Percentiles rank a stretch among this genome's conserved stretches.
phyloP scores from a whole-genome alignment of 257 asterid species.

The Solanum tacnaense region DNA sequence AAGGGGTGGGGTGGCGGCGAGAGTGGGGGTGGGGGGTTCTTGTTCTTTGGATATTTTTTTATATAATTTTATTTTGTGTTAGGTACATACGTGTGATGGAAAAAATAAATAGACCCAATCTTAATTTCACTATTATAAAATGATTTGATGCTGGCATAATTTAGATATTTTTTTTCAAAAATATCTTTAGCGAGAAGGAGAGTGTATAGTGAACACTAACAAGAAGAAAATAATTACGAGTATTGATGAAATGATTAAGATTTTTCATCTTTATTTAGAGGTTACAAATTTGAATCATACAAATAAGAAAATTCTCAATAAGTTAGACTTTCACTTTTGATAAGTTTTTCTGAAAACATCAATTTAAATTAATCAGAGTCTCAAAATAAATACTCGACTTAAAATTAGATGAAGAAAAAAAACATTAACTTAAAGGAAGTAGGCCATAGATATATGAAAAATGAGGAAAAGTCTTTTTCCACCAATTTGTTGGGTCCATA shows the following conservation, averaged over 20 bases:
- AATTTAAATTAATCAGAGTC: neutral
- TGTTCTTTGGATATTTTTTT: neutral
- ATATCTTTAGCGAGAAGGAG: neutral
- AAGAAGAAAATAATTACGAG: neutral
- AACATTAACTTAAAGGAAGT: neutral
- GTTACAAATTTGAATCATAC: neutral
- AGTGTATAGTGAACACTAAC: neutral
- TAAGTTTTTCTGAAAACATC: fast-evolving
- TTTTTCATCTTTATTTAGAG: neutral
- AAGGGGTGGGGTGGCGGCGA: neutral
- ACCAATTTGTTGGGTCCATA: neutral
- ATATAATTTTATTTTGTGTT: neutral
- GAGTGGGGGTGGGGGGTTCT: neutral
- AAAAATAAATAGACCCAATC: conserved; percentile 4
- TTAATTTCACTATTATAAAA: conserved; percentile 6
- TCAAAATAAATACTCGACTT: neutral
- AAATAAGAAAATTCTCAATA: neutral
- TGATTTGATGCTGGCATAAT: conserved; percentile 11
- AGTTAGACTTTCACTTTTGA: neutral
- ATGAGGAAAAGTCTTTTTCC: neutral
- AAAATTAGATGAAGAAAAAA: neutral
- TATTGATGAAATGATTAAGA: neutral
- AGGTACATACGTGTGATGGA: conserved; percentile 16
- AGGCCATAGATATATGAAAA: neutral
- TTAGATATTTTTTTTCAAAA: neutral